Evolutionary conservation across 2,329 filamentous ascomycete genomes (phyloP).

Genomic region (Chaetoscypha palmicola): DNA sequence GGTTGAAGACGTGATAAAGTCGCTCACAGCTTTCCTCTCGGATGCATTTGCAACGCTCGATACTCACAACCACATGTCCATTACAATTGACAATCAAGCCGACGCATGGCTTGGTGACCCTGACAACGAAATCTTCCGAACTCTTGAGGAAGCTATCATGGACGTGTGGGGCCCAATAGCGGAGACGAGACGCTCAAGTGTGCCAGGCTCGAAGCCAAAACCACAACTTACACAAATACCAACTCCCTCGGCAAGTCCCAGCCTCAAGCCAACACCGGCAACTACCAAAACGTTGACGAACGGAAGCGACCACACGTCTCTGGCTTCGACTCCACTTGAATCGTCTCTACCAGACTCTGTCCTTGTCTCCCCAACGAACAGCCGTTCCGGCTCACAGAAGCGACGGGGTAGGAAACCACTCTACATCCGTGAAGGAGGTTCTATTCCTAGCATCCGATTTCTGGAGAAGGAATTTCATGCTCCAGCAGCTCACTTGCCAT

Average conservation of each 20-base stretch:
- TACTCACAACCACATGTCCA: slow-evolving; percentile 71
- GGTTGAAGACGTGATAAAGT: slow-evolving; percentile 64
- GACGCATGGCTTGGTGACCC: slow-evolving; percentile 96
- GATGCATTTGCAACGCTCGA: slow-evolving; percentile 66
- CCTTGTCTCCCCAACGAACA: neutral
- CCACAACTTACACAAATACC: slow-evolving; percentile 14
- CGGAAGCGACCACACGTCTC: slow-evolving; percentile 32
- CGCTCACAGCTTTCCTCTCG: slow-evolving; percentile 60
- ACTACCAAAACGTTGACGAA: slow-evolving; percentile 46
- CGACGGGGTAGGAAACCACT: slow-evolving; percentile 54
- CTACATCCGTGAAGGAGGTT: slow-evolving; percentile 93
- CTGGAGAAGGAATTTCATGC: slow-evolving; percentile 90
- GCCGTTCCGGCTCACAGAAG: slow-evolving; percentile 1
- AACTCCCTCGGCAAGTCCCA: slow-evolving; percentile 21
- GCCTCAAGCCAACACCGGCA: slow-evolving; percentile 37
- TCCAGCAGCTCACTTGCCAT: slow-evolving; percentile 86
- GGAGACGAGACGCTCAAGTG: slow-evolving; percentile 30
- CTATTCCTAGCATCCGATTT: slow-evolving; percentile 89
- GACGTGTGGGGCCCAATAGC: slow-evolving; percentile 68
- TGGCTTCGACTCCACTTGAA: slow-evolving; percentile 22
- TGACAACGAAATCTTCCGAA: slow-evolving; percentile 82
- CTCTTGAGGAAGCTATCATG: slow-evolving; percentile 77
- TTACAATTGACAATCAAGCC: slow-evolving; percentile 86
- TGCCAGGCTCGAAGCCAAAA: slow-evolving; percentile 33
- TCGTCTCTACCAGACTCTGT: slow-evolving; percentile 26